Base-by-base conservation (phyloP, 495 filamentous ascomycete genomes). In the Penicillium bovifimosum region DNA sequence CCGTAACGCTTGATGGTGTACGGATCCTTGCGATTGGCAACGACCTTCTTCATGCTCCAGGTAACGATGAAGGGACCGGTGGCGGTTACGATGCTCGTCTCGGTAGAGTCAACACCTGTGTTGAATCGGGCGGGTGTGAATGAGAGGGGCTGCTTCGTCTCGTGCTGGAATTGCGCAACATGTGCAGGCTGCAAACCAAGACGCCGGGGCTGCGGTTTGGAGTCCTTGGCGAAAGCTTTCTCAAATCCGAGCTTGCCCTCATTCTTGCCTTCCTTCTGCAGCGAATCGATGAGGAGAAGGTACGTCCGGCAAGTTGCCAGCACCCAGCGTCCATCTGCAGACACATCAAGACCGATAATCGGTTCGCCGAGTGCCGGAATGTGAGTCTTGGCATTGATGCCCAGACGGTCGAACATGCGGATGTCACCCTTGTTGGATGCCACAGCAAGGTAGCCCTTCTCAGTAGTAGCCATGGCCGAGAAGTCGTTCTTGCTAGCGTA, bases 401-500 rank as follows among this genome's bases (percentile, higher is more conserved):
- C 95, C 2, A 97, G 81, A 29, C 90, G 87, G 68, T 98, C 95
- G 63, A 97, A 97, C 65, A 98, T 81, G 40, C 93, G 88, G 47
- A 98, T 92, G 62, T 98, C 93, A 53, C 93, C 93, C 75, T 98
- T 98, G 75, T 90, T 95, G 29, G 89, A 95, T 3, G 91, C 93
- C 17, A 98, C 92, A 20, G 95, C 93, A 55, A 98, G 86, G 60
- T 97, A 93, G 13, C 93, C 93, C 69, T 96, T 90, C 63, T 91
- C 88, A 0, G 95, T 97, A 0, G 93, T 98, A 27, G 93, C 90
- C 27, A 92, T 76, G 16, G 93, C 84, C 0, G 92, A 96, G 70
- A 98, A 98, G 58, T 92, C 90, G 60, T 96, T 96, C 79, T 96
- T 97, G 56, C 90, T 88, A 31, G 76, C 84, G 71, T 98, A 98